Evolutionary conservation across 2,329 filamentous ascomycete genomes (phyloP).

Genomic region (Colletotrichum godetiae): DNA sequence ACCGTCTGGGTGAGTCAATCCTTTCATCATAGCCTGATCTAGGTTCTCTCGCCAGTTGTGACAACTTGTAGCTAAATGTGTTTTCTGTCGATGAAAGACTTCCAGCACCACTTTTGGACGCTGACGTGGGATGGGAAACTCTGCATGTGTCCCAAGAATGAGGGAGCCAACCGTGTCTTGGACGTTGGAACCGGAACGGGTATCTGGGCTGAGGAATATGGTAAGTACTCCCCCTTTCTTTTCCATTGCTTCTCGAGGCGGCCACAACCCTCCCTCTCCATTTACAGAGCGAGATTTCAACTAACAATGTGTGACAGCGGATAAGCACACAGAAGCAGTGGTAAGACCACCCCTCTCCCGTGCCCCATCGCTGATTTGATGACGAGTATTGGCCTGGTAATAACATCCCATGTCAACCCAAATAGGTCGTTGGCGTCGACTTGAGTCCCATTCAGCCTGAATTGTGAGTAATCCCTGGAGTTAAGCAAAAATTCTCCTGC

Average conservation of each 20-base stretch:
- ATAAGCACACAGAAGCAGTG: constrained; percentile 44
- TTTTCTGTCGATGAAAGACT: constrained; percentile 38
- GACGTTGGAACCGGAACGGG: constrained; percentile 33
- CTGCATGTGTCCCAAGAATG: constrained; percentile 40
- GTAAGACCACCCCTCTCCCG: constrained; percentile 6
- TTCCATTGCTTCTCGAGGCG: background rate
- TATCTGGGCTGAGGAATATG: constrained; percentile 33
- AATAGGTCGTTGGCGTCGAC: constrained; percentile 44
- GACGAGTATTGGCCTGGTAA: no score
- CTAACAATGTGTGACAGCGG: constrained; percentile 35
- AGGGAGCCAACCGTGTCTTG: constrained; percentile 38
- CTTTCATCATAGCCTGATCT: no score
- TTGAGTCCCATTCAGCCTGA: constrained; percentile 48
- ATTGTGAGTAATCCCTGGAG: constrained; percentile 31
- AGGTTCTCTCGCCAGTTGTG: no score
- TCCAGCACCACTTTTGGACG: constrained; percentile 49
- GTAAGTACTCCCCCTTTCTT: constrained; percentile 6
- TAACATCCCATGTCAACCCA: background rate
- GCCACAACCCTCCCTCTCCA: no score
- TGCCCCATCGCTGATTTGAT: rapidly evolving
- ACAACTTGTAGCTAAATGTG: no score
- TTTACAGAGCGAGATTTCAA: no score
- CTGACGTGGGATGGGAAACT: constrained; percentile 47
- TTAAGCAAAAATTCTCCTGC: background rate
- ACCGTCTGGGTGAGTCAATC: constrained; percentile 24